A percentile compares a stretch with the other conserved stretches of the same genome.
These are phyloP conservation scores for Staphylotrichum tortipilum DNA, from an alignment of 495 filamentous ascomycete genomes.

Conservation along the genomic window DNA sequence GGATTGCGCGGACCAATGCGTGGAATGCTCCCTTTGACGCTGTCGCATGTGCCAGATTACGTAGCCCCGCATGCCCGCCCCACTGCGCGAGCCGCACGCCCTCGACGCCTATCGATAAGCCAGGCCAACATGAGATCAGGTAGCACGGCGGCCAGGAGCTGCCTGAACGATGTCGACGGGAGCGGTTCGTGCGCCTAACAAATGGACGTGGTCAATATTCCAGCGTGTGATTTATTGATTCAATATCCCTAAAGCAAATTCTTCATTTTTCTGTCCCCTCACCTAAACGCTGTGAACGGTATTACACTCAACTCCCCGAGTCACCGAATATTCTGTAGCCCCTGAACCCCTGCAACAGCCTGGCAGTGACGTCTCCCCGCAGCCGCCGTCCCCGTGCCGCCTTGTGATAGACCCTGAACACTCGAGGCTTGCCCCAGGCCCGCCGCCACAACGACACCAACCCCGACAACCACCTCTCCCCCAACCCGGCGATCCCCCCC, in stretches of 20 bases:
- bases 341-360: not conserved
- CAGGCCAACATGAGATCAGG: not conserved
- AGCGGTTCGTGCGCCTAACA: no score
- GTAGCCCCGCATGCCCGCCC: constrained; percentile 17
- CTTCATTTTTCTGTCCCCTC: no score
- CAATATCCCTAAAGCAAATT: no score
- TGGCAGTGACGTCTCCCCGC: constrained; percentile 2
- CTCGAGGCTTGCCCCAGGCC: not conserved
- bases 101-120: constrained; percentile 17
- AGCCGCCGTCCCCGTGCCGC: not conserved
- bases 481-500: not conserved
- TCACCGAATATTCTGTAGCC: not conserved
- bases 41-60: constrained; percentile 23
- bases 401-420: not conserved
- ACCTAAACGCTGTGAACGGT: no score
- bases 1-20: not conserved
- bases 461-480: no score
- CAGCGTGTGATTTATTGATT: no score
- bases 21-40: constrained; percentile 6
- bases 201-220: no score
- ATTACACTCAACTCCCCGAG: not conserved
- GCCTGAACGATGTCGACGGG: no score
- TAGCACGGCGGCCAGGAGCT: no score
- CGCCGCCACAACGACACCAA: not conserved
- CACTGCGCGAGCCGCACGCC: constrained; percentile 9